phyloP scores from a whole-genome alignment of 2,329 filamentous ascomycete genomes.

The Chaetomium globosum region DNA sequence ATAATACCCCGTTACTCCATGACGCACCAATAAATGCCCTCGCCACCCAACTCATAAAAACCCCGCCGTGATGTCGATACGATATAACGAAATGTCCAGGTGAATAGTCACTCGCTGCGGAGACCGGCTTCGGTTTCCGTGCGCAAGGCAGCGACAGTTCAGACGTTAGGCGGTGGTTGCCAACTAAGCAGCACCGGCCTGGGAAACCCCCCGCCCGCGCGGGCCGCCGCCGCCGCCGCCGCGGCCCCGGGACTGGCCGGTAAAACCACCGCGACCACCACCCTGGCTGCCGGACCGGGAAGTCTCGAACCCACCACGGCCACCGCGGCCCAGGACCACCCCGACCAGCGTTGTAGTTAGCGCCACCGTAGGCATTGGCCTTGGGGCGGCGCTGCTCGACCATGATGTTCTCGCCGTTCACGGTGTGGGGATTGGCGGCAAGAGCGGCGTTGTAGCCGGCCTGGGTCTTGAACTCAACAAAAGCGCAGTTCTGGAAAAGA shows the following conservation, averaged over 20 bases:
- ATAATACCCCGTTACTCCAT: constrained; percentile 33
- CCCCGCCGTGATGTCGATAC: constrained; percentile 25
- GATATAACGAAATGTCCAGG: constrained; percentile 20
- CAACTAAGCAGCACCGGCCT: constrained; percentile 55
- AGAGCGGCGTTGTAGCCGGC: constrained; percentile 83
- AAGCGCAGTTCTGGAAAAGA: constrained; percentile 79
- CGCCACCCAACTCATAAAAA: constrained; percentile 15
- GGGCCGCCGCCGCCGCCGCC: constrained; percentile 67
- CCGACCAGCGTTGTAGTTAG: constrained; percentile 65
- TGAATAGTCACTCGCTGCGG: constrained; percentile 7
- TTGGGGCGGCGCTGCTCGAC: constrained; percentile 89
- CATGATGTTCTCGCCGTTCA: constrained; percentile 79
- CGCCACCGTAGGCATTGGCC: constrained; percentile 68
- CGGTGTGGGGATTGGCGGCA: constrained; percentile 79
- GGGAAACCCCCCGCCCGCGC: constrained; percentile 62
- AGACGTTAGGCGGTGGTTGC: constrained; percentile 24
- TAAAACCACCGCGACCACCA: constrained; percentile 68
- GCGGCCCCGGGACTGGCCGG: constrained; percentile 58
- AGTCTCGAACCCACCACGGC: constrained; percentile 67
- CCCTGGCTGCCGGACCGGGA: constrained; percentile 63
- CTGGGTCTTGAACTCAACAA: constrained; percentile 84
- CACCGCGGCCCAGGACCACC: constrained; percentile 58
- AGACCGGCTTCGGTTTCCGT: constrained; percentile 10
- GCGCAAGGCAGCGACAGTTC: neutral
- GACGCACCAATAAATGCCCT: constrained; percentile 32